Percentiles rank a stretch among this genome's conserved stretches.
Evolutionary conservation across 176 grass and related monocot genomes (phyloP).

Genomic region (Thalia dealbata): DNA sequence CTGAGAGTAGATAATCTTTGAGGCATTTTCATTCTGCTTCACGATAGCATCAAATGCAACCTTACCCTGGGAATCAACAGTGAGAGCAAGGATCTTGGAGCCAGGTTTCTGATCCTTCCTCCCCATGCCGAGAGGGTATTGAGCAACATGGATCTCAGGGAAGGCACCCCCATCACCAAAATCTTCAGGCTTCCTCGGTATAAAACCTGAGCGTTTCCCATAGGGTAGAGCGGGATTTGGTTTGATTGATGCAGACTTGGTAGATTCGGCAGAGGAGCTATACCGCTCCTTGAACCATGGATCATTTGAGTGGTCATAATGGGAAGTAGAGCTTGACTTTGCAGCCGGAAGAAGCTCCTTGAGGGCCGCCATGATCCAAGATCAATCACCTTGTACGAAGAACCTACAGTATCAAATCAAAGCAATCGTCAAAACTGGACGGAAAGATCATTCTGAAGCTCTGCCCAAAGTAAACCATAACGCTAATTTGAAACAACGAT

Average conservation of each 20-base stretch:
- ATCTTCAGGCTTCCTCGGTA: slow-evolving; percentile 66
- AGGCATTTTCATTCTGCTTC: slow-evolving; percentile 90
- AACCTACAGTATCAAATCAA: neutral
- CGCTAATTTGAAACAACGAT: too few species aligned
- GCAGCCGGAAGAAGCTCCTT: slow-evolving; percentile 65
- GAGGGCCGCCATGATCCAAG: slow-evolving; percentile 42
- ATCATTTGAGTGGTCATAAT: slow-evolving; percentile 86
- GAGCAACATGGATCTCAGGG: slow-evolving; percentile 83
- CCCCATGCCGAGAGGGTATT: slow-evolving; percentile 88
- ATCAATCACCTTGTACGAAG: slow-evolving; percentile 13
- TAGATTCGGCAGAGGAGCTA: slow-evolving; percentile 26
- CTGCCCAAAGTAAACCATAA: too few species aligned
- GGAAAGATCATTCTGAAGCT: neutral
- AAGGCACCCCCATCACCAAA: slow-evolving; percentile 84
- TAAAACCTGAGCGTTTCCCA: slow-evolving; percentile 61
- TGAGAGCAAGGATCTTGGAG: slow-evolving; percentile 80
- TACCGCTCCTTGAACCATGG: slow-evolving; percentile 95
- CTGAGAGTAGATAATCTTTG: slow-evolving; percentile 85
- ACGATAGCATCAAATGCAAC: slow-evolving; percentile 91
- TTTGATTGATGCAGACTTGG: slow-evolving; percentile 13
- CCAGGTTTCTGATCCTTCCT: slow-evolving; percentile 78
- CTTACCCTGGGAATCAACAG: slow-evolving; percentile 67
- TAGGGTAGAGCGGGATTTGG: slow-evolving; percentile 44
- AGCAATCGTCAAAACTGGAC: neutral
- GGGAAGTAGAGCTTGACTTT: slow-evolving; percentile 35